phyloP scores from a whole-genome alignment of 2,329 filamentous ascomycete genomes.

The Monilinia aucupariae region DNA sequence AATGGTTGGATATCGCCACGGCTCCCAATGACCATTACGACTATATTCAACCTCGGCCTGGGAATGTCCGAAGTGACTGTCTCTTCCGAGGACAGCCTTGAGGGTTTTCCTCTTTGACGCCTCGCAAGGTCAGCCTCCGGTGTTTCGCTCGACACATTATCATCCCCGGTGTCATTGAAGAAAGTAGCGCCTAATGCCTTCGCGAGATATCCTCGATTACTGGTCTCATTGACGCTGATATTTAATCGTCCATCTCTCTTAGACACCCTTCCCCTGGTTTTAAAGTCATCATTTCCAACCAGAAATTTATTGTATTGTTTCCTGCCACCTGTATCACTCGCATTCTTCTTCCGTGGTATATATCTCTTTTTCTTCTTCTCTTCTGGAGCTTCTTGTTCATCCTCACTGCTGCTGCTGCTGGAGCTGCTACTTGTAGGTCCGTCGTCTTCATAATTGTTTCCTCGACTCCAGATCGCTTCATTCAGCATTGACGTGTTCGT shows the following conservation, averaged over 20 bases:
- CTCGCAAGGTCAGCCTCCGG: not conserved
- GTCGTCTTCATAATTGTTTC: slow-evolving; percentile 13
- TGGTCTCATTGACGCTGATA: slow-evolving; percentile 66
- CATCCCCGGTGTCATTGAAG: slow-evolving; percentile 45
- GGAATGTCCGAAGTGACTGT: slow-evolving; percentile 17
- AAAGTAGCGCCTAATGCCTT: slow-evolving; percentile 65
- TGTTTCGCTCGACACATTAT: slow-evolving; percentile 16
- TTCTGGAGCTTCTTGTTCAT: slow-evolving; percentile 18
- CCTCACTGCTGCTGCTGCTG: slow-evolving; percentile 26
- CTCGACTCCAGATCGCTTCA: slow-evolving; percentile 26
- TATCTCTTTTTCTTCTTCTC: slow-evolving; percentile 7
- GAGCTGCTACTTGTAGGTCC: slow-evolving; percentile 20
- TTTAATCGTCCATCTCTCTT: slow-evolving; percentile 65
- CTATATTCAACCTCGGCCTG: slow-evolving; percentile 56
- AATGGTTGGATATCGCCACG: slow-evolving; percentile 79
- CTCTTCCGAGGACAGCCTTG: slow-evolving; percentile 26
- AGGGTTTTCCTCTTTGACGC: slow-evolving; percentile 29
- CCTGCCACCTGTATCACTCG: slow-evolving; percentile 10
- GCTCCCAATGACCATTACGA: slow-evolving; percentile 78
- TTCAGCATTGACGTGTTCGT: slow-evolving; percentile 29
- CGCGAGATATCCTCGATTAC: slow-evolving; percentile 64
- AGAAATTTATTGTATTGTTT: slow-evolving; percentile 48
- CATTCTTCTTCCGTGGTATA: not conserved
- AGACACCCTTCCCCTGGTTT: slow-evolving; percentile 58
- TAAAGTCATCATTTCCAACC: slow-evolving; percentile 59